phyloP scores from a whole-genome alignment of 495 filamentous ascomycete species.

The Neurospora sp. region DNA sequence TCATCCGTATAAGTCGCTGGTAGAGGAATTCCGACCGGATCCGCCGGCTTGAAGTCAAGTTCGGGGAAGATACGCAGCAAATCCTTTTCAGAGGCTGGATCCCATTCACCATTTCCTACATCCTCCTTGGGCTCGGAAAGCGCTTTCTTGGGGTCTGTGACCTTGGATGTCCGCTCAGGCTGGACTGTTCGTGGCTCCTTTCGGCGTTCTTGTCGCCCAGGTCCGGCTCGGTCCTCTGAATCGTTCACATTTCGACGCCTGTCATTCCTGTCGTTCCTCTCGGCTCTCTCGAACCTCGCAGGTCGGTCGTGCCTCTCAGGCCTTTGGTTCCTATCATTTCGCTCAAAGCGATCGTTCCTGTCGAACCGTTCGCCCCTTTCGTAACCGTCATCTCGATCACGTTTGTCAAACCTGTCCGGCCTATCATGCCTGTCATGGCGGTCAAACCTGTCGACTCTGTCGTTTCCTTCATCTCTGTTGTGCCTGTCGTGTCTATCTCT shows the following conservation, averaged over 20 bases:
- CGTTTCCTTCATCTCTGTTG: neutral
- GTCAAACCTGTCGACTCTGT: neutral
- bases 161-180: neutral
- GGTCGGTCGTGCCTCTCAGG: neutral
- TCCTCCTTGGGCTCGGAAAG: constrained; percentile 3
- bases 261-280: neutral
- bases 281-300: neutral
- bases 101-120: constrained; percentile 16
- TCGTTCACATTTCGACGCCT: neutral
- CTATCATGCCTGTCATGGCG: neutral
- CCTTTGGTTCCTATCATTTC: neutral
- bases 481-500: constrained; percentile 6
- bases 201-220: neutral
- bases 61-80: constrained; percentile 28
- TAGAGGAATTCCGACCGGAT: constrained; percentile 34
- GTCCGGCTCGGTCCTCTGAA: neutral
- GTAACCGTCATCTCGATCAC: neutral
- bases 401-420: neutral
- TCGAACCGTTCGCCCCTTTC: neutral
- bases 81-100: constrained; percentile 30
- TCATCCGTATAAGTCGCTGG: constrained; percentile 28
- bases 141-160: neutral
- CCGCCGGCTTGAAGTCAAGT: constrained; percentile 23
- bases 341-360: neutral
- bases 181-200: neutral